Conservation (phyloP, 2,329 filamentous ascomycete species). For the Aspergillus sp. region DNA sequence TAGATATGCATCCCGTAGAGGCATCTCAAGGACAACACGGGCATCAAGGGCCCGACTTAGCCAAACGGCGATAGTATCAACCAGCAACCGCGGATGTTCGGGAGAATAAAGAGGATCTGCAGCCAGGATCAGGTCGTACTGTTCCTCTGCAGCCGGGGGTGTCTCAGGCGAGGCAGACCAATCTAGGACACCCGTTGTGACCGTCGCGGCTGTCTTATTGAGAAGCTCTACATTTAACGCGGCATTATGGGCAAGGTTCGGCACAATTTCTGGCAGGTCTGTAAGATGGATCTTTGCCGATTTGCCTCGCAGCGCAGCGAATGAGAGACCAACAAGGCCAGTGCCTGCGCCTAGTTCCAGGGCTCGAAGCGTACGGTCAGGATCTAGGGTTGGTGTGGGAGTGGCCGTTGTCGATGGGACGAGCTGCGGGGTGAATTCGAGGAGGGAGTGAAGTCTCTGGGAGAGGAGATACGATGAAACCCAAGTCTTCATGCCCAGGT, state of each 20-base stretch:
- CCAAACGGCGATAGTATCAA: conserved; percentile 67
- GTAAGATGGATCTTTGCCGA: conserved; percentile 68
- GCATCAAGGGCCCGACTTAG: conserved; percentile 58
- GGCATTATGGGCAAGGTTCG: conserved; percentile 76
- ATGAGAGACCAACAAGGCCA: conserved; percentile 83
- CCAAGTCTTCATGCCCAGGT: conserved; percentile 93
- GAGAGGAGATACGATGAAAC: conserved; percentile 85
- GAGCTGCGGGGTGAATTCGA: conserved; percentile 33
- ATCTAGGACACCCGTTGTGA: conserved; percentile 67
- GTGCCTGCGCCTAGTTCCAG: conserved; percentile 90
- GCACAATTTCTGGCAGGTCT: conserved; percentile 79
- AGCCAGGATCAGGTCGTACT: conserved; percentile 69
- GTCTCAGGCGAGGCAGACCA: conserved; percentile 55
- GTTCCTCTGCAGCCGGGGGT: conserved; percentile 31
- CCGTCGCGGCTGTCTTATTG: conserved; percentile 53
- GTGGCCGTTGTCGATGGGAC: conserved; percentile 27
- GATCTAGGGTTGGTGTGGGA: conserved; percentile 12
- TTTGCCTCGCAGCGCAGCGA: conserved; percentile 65
- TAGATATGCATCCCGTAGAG: conserved; percentile 68
- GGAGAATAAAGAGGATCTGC: conserved; percentile 88
- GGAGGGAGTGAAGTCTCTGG: conserved; percentile 59
- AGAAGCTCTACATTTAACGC: conserved; percentile 62
- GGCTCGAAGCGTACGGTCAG: conserved; percentile 35
- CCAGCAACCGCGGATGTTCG: conserved; percentile 73
- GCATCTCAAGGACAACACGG: conserved; percentile 76